Percentiles rank a stretch among this genome's conserved stretches.
Conservation (phyloP, 306 rosid genomes). For the Inga oerstediana region DNA sequence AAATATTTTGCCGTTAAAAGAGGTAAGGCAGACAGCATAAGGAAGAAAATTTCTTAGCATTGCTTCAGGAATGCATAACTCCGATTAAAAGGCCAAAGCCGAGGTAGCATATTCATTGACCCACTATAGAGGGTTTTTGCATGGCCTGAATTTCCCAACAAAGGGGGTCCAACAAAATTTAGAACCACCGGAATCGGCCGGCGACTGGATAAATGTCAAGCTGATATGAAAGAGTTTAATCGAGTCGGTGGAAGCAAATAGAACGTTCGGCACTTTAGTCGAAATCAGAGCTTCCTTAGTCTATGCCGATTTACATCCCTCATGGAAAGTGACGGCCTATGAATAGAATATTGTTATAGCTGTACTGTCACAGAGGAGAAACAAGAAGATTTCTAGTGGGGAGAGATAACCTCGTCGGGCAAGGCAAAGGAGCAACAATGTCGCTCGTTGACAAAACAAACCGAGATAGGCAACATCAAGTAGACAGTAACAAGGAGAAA, state of each 20-base stretch:
- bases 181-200: neutral
- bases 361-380: neutral
- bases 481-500: neutral
- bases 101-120: neutral
- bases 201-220: neutral
- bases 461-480: neutral
- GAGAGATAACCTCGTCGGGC: neutral
- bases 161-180: neutral
- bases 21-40: neutral
- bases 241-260: neutral
- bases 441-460: neutral
- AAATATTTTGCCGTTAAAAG: neutral
- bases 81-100: neutral
- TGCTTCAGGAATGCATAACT: neutral
- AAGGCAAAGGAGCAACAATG: neutral
- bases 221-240: neutral
- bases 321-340: neutral
- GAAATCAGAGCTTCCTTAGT: neutral
- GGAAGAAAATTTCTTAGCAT: neutral
- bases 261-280: neutral
- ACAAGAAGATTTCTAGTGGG: neutral
- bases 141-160: neutral
- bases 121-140: neutral
- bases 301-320: neutral
- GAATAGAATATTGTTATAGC: neutral